These are phyloP conservation scores for Fraxinus sp. DNA, from an alignment of 305 asterid species.

Conservation along the genomic window DNA sequence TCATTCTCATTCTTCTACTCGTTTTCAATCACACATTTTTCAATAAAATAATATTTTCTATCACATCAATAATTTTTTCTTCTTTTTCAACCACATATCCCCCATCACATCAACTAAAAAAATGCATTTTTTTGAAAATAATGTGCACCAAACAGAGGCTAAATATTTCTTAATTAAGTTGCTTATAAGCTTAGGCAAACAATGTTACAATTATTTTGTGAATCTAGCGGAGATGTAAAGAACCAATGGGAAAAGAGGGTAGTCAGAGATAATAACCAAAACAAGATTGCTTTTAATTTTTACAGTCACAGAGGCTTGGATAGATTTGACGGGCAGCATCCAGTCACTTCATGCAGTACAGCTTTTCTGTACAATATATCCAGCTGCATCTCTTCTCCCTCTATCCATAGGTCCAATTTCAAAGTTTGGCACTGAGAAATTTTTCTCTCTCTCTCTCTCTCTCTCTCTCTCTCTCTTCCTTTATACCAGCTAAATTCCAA, in stretches of 20 bases:
- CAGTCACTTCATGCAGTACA: slow-evolving; percentile 63
- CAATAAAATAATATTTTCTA: too few species aligned
- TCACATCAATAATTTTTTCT: too few species aligned
- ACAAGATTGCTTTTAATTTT: slow-evolving; percentile 25
- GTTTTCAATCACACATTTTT: too few species aligned
- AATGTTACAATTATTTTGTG: neutral
- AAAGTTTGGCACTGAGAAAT: neutral
- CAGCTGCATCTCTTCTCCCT: slow-evolving; percentile 11
- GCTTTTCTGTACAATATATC: slow-evolving; percentile 25
- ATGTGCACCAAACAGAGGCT: too few species aligned
- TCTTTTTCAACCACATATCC: too few species aligned
- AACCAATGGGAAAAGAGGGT: slow-evolving; percentile 34
- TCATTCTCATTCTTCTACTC: too few species aligned
- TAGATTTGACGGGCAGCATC: slow-evolving; percentile 56
- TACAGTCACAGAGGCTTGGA: slow-evolving; percentile 27
- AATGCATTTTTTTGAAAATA: too few species aligned
- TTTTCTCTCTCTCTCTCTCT: neutral
- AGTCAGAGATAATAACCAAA: slow-evolving; percentile 35
- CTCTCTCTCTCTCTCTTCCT: too few species aligned
- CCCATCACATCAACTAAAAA: too few species aligned
- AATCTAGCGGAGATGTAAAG: slow-evolving; percentile 34
- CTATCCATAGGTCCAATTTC: neutral
- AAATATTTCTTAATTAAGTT: neutral
- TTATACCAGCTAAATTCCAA: neutral
- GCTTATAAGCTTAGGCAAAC: neutral